phyloP scores from a whole-genome alignment of 192 early-diverging fungal species.

The Entomortierella lignicola region DNA sequence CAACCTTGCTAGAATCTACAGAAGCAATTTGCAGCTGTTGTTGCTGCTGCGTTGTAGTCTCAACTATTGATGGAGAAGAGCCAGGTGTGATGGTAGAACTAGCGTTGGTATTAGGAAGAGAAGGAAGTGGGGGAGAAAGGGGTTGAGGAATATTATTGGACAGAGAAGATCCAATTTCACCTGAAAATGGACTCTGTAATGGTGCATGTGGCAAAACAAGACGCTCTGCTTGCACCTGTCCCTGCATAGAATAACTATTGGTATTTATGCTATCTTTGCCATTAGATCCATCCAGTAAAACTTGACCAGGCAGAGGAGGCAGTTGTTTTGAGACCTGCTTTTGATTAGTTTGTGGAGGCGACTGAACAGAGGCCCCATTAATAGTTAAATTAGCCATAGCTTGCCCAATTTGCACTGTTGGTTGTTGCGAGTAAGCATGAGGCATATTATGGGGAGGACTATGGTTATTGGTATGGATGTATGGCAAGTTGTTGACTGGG shows the following conservation, averaged over 20 bases:
- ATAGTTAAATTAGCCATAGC: not conserved
- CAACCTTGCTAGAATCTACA: too few species aligned
- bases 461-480: not conserved
- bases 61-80: too few species aligned
- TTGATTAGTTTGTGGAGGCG: not conserved
- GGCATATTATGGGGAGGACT: not conserved
- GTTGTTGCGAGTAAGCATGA: not conserved
- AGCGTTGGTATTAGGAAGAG: not conserved
- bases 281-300: not conserved
- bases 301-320: not conserved
- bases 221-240: not conserved
- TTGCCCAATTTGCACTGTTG: not conserved
- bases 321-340: not conserved
- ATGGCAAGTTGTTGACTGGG: not conserved
- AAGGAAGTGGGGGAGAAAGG: not conserved
- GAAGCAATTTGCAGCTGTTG: too few species aligned
- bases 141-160: slow-evolving; percentile 6
- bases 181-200: slow-evolving; percentile 6
- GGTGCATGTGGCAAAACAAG: slow-evolving; percentile 4
- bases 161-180: slow-evolving; percentile 36
- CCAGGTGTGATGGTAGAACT: not conserved
- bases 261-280: not conserved
- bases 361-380: not conserved
- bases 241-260: not conserved
- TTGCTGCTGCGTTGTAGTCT: too few species aligned